Percentiles rank a stretch among this genome's conserved stretches.
Conservation (phyloP, 768 basidiomycete genomes). For the Roridomyces roridus region DNA sequence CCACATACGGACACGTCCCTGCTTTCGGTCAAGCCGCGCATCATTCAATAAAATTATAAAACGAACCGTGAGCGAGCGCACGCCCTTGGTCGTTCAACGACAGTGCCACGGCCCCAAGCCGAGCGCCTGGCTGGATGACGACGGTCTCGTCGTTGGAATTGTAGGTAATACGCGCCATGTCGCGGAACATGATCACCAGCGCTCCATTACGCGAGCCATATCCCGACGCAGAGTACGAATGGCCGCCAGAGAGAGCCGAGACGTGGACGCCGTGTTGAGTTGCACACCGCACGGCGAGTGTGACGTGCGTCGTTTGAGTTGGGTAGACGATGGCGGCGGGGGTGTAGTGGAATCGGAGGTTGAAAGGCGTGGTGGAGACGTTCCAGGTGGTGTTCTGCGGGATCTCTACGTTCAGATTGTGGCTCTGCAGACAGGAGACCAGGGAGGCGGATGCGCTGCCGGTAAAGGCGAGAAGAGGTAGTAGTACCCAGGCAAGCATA, state of each 20-base stretch:
- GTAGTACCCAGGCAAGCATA: no score
- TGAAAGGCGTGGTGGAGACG: no score
- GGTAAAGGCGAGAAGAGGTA: no score
- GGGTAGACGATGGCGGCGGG: slow-evolving; percentile 12
- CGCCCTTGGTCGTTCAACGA: slow-evolving; percentile 8
- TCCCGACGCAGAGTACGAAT: slow-evolving; percentile 19
- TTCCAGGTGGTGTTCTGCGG: no score
- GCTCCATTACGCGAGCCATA: slow-evolving; percentile 11
- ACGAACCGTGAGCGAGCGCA: slow-evolving; percentile 35
- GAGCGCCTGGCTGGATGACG: slow-evolving; percentile 24
- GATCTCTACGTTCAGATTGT: no score
- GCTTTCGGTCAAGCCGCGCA: no score
- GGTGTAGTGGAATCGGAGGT: slow-evolving; percentile 3
- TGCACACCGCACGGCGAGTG: slow-evolving; percentile 2
- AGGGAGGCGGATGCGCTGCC: no score
- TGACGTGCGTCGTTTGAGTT: not conserved
- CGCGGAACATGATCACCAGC: slow-evolving; percentile 6
- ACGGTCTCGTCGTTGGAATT: slow-evolving; percentile 2
- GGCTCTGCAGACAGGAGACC: no score
- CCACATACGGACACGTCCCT: slow-evolving; percentile 38
- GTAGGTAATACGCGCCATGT: slow-evolving; percentile 4
- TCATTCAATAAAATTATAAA: no score
- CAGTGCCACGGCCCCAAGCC: slow-evolving; percentile 19
- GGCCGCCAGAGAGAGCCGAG: slow-evolving; percentile 16
- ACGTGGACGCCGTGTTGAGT: slow-evolving; percentile 1